Evolutionary conservation across 2,329 filamentous ascomycete genomes (phyloP).

Genomic region (Trichoderma koningii): DNA sequence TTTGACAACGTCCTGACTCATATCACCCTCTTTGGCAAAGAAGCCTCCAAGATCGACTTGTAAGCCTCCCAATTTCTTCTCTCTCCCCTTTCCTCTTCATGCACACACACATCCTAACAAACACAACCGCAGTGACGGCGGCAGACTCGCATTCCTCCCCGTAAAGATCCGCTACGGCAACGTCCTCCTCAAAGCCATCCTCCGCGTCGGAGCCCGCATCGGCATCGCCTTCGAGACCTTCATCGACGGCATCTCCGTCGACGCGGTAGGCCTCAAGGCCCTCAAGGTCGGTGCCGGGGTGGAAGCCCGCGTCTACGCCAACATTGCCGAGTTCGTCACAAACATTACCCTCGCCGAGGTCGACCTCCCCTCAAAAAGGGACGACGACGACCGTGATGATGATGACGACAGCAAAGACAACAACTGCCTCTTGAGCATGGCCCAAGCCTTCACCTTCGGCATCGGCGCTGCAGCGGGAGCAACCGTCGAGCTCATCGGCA

Average conservation of each 20-base stretch:
- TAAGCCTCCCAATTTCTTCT: conserved; percentile 38
- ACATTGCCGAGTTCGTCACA: conserved; percentile 57
- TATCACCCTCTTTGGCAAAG: conserved; percentile 52
- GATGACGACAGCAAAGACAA: conserved; percentile 31
- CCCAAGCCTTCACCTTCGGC: conserved; percentile 54
- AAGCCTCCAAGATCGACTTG: conserved; percentile 52
- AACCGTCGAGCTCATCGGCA: conserved; percentile 45
- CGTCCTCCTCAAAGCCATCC: conserved; percentile 48
- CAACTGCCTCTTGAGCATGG: conserved; percentile 48
- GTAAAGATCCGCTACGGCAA: conserved; percentile 49
- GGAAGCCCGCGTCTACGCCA: conserved; percentile 51
- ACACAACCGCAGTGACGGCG: conserved; percentile 48
- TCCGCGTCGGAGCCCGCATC: conserved; percentile 51
- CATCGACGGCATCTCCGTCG: not conserved
- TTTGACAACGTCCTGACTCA: conserved; percentile 54
- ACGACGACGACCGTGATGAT: conserved; percentile 33
- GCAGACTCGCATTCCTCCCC: conserved; percentile 58
- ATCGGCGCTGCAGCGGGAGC: conserved; percentile 58
- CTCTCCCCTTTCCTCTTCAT: too few species aligned
- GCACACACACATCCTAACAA: not conserved
- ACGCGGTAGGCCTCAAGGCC: conserved; percentile 28
- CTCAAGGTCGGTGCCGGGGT: conserved; percentile 47
- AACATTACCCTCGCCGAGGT: conserved; percentile 48
- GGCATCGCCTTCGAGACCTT: conserved; percentile 40
- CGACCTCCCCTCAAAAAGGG: conserved; percentile 31